Base-by-base conservation (phyloP, 2,329 filamentous ascomycete species). In the Colletotrichum salicis region DNA sequence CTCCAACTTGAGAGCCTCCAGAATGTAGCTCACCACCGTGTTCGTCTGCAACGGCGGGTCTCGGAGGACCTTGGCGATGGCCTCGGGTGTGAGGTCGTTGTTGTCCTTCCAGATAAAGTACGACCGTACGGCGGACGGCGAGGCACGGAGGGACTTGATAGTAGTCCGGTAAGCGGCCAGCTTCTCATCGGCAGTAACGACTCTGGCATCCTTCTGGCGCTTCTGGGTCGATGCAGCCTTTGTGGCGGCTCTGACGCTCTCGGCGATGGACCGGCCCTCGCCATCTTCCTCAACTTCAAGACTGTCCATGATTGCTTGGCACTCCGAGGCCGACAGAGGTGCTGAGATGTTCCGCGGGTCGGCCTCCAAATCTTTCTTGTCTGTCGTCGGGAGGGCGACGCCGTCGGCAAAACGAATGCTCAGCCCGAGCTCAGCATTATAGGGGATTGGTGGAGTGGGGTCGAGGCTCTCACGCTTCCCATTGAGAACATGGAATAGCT, bases 401-500 rank as follows among this genome's bases (percentile, higher is more conserved):
- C 84, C 86, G 56, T 87, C 82, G 1, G 86, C 85, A 19, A 91
- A 78, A 19, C 86, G 83, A 65, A 95, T 92, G 0, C 92, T 91
- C 29, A 88, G 77, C 55, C 91, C 86, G 5, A 91, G 84, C 77
- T 97, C 95, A 4, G 89, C 91, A 75, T 90, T 87, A 19, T 87
- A 86, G 1, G 95, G 94, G 7, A 89, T 85, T 4, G 93, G 92
- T 5, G 95, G 95, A 2, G 83, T 87, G 1, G 94, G 94, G 13
- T 89, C 81, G 72, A 97, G 84, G 7, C 84, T 83, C 75, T 89
- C 85, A 19, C 95, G 87, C 76, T 92, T 89, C 61, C 88, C 82
- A 69, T 98, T 92, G 56, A 97, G 84, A 1, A 88, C 86, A 71
- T 94, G 85, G 77, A 90, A 97, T 1, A 98, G 84, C 67, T 94